A percentile compares a stretch with the other conserved stretches of the same genome.
Evolutionary conservation across 805 yeast genomes (phyloP).

Genomic region (Wickerhamiella qilinensis): DNA sequence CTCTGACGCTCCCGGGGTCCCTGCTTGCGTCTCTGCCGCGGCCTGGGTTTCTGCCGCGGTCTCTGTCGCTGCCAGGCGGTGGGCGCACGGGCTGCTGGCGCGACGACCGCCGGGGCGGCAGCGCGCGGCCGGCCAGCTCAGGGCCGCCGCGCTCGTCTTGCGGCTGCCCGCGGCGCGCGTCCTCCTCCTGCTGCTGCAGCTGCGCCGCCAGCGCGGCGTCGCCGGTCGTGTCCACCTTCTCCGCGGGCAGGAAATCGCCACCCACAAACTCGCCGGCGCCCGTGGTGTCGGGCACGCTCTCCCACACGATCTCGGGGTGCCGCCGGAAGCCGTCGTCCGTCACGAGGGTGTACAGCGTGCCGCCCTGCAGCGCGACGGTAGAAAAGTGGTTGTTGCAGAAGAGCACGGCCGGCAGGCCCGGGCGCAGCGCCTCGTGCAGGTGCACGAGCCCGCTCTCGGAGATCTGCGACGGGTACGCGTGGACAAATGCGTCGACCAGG

Average conservation of each 20-base stretch:
- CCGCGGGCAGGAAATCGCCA: constrained; percentile 41
- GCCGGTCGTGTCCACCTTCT: constrained; percentile 1
- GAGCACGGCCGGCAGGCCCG: constrained; percentile 47
- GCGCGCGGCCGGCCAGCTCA: no score
- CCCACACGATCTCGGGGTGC: constrained; percentile 55
- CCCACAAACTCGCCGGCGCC: constrained; percentile 60
- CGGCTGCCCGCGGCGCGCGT: no score
- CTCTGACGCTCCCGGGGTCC: no score
- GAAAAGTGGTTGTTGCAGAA: constrained; percentile 83
- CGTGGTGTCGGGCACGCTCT: constrained; percentile 44
- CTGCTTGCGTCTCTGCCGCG: no score
- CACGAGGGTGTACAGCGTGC: constrained; percentile 44
- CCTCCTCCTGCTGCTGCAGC: neutral
- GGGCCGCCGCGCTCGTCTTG: no score
- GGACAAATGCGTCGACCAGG: constrained; percentile 40
- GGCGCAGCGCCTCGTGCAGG: constrained; percentile 29
- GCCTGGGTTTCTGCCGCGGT: no score
- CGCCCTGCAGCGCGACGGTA: constrained; percentile 34
- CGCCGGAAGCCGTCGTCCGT: constrained; percentile 55
- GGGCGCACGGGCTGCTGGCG: no score
- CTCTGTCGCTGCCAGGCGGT: no score
- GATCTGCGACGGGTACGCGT: constrained; percentile 54
- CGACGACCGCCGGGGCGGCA: no score
- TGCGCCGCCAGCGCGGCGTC: neutral
- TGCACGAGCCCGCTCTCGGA: constrained; percentile 46